A percentile compares a stretch with the other conserved stretches of the same genome.
phyloP scores from a whole-genome alignment of 441 rosid species.

The Populus hybrid region DNA sequence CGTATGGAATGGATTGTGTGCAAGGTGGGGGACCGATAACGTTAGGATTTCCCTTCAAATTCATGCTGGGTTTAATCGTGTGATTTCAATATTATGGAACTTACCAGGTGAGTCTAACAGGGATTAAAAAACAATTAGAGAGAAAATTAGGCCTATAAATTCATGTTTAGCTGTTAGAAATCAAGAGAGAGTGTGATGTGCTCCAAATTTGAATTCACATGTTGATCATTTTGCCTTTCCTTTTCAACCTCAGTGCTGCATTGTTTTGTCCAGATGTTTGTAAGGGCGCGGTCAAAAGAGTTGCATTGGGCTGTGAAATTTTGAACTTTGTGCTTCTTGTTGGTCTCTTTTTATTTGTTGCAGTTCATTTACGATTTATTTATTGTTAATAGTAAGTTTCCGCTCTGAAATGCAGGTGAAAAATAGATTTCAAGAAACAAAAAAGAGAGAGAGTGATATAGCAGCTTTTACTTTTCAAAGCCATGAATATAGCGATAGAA shows the following conservation, averaged over 20 bases:
- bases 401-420: constrained; percentile 34
- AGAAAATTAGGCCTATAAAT: not conserved
- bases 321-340: not conserved
- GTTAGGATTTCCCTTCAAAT: not conserved
- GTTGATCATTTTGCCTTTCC: not conserved
- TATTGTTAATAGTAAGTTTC: not conserved
- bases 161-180: not conserved
- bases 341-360: not conserved
- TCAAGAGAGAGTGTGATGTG: not conserved
- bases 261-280: not conserved
- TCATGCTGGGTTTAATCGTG: not conserved
- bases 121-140: not conserved
- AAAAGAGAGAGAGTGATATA: constrained; percentile 10
- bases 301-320: not conserved
- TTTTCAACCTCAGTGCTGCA: not conserved
- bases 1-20: not conserved
- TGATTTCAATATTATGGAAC: not conserved
- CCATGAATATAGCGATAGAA: constrained; percentile 14
- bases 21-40: not conserved
- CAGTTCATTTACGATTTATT: too few relatives aligned
- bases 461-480: constrained; percentile 38
- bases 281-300: not conserved
- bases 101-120: not conserved
- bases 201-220: not conserved
- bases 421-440: constrained; percentile 1